Conservation (phyloP, 345 rosid genomes). For the Jatropha curcas region DNA sequence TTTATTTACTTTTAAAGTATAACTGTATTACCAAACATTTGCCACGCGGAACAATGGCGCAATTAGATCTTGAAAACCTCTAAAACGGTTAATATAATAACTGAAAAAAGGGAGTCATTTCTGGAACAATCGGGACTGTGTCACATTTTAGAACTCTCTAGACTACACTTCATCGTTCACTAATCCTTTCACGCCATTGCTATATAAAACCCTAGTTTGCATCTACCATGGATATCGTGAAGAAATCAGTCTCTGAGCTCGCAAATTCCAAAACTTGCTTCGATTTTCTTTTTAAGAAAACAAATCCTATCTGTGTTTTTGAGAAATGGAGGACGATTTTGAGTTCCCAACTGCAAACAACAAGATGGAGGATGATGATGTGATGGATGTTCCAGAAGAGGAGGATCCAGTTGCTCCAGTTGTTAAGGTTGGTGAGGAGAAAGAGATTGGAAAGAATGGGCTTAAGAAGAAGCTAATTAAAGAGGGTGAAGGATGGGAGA, state of each 20-base stretch:
- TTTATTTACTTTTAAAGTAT: too few relatives aligned
- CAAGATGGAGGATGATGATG: conserved; percentile 32
- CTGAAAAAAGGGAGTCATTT: not conserved
- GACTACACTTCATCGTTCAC: not conserved
- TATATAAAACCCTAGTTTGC: not conserved
- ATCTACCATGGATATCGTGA: not conserved
- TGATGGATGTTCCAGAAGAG: conserved; percentile 49
- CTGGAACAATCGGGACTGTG: not conserved
- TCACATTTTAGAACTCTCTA: not conserved
- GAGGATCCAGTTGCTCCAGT: not conserved
- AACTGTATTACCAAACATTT: not conserved
- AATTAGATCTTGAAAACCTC: not conserved
- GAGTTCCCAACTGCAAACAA: conserved; percentile 44
- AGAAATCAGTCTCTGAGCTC: not conserved
- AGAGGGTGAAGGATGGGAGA: conserved; percentile 72
- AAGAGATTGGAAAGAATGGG: conserved; percentile 74
- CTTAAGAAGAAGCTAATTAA: conserved; percentile 83
- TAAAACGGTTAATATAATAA: too few relatives aligned
- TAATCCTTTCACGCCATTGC: not conserved
- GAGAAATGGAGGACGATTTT: conserved; percentile 59
- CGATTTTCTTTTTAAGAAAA: not conserved
- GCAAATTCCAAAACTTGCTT: not conserved
- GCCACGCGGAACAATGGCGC: not conserved
- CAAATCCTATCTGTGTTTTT: not conserved
- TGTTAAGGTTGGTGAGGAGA: conserved; percentile 29